Evolutionary conservation across 441 rosid genomes (phyloP), one percentile per base, ranked within the genome.

Genomic region (Hura crepitans): DNA sequence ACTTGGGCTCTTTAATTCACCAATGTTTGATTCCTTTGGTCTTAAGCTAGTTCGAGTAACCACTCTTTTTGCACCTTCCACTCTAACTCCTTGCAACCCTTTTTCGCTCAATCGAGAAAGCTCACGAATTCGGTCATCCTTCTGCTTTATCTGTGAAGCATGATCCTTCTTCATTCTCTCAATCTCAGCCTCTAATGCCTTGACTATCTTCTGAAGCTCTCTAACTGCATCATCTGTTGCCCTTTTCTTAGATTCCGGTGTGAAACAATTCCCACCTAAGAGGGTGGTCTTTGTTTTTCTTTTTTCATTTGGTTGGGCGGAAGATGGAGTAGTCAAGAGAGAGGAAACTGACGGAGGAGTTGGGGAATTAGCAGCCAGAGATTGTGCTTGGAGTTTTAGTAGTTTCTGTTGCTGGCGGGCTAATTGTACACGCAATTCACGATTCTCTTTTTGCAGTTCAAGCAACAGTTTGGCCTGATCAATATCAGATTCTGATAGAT

Each of bases 401-500:
- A 93, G 79, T 80, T 88, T 89, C 60, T 91, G 89, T 73, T 91
- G 96, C 75, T 85, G 96, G 35, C 83, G 82, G 22, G 83, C 94
- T 53, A 91, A 78, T 74, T 88, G 96, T 0, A 84, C 86, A 64
- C 93, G 82, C 77, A 93, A 70, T 63, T 93, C 97, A 4, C 94
- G 81, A 75, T 91, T 93, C 81, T 91, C 94, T 75, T 87, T 88
- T 74, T 93, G 94, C 80, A 93, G 71, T 81, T 93, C 96, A 62
- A 91, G 80, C 74, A 93, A 61, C 37, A 93, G 85, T 80, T 85
- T 88, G 20, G 91, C 84, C 80, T 82, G 90, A 69, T 85, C 85
- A 1, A 83, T 69, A 72, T 72, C 83, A 18, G 79, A 73, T 80
- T 88, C 91, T 20, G 88, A 82, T 28, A 78, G 77, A 71, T 78